phyloP scores from a whole-genome alignment of 2,329 filamentous ascomycete species.

The Fusarium sp. region DNA sequence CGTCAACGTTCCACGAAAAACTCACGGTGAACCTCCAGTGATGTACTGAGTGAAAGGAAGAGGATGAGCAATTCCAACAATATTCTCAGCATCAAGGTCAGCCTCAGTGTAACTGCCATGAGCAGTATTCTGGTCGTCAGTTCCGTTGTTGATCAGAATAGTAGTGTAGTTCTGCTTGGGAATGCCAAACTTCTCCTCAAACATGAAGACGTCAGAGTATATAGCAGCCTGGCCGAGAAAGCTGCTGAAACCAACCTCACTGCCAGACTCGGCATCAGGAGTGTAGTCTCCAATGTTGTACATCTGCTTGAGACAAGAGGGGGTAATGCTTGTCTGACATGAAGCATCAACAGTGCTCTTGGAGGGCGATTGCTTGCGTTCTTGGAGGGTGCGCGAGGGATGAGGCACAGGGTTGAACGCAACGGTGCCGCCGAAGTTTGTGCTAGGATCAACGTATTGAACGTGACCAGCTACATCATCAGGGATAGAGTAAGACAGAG shows the following conservation, averaged over 20 bases:
- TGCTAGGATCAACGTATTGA: slow-evolving; percentile 33
- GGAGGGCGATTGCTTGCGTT: slow-evolving; percentile 4
- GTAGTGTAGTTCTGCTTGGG: slow-evolving; percentile 27
- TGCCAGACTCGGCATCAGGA: slow-evolving; percentile 21
- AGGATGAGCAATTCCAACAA: slow-evolving; percentile 33
- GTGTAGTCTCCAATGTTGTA: slow-evolving; percentile 33
- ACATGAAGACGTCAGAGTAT: slow-evolving; percentile 23
- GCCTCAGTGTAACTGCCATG: slow-evolving; percentile 5
- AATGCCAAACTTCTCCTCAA: slow-evolving; percentile 31
- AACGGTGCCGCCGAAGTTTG: slow-evolving; percentile 30
- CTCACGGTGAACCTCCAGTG: slow-evolving; percentile 28
- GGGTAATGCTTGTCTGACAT: slow-evolving; percentile 34
- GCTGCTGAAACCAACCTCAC: slow-evolving; percentile 30
- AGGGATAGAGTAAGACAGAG: slow-evolving; percentile 31
- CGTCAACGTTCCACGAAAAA: accelerated
- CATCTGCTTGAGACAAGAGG: slow-evolving; percentile 32
- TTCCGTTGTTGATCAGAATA: slow-evolving; percentile 24
- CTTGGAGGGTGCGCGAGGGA: slow-evolving; percentile 2
- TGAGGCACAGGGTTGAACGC: slow-evolving; percentile 24
- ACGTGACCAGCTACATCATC: slow-evolving; percentile 10
- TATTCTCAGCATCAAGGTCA: slow-evolving; percentile 30
- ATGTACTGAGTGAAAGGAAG: slow-evolving; percentile 36
- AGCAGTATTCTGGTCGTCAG: slow-evolving; percentile 30
- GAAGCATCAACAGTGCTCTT: slow-evolving; percentile 33
- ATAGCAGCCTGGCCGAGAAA: slow-evolving; percentile 29